phyloP scores from a whole-genome alignment of 257 asterid species.

The Voacanga thouarsii region DNA sequence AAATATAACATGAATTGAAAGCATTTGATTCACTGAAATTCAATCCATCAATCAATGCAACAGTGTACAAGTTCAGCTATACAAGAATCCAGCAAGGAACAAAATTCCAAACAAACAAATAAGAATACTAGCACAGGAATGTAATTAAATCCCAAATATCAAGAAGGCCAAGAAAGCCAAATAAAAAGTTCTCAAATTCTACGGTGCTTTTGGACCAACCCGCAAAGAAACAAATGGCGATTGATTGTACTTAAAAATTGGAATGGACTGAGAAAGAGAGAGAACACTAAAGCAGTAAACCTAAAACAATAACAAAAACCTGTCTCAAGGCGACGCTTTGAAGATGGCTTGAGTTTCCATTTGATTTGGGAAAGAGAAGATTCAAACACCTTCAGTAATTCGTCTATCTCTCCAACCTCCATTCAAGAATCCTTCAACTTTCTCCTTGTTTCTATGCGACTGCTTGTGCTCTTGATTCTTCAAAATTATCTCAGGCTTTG shows the following conservation, averaged over 20 bases:
- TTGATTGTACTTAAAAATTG: not conserved
- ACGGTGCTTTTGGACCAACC: too few relatives aligned
- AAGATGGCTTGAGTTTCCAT: slow-evolving; percentile 71
- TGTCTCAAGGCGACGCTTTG: slow-evolving; percentile 74
- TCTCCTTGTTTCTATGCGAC: not conserved
- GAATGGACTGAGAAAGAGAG: not conserved
- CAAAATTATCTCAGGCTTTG: not conserved
- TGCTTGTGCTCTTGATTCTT: not conserved
- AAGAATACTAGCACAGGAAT: not conserved
- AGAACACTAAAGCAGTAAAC: not conserved
- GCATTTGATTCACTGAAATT: not conserved
- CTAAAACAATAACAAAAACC: slow-evolving; percentile 25
- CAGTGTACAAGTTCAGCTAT: not conserved
- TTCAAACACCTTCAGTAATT: slow-evolving; percentile 44
- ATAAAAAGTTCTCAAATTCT: not conserved
- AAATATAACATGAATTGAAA: not conserved
- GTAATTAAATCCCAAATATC: not conserved
- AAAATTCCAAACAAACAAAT: not conserved
- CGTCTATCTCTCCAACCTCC: slow-evolving; percentile 35
- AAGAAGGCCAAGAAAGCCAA: not conserved
- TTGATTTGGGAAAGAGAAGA: slow-evolving; percentile 55
- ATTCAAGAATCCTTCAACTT: slow-evolving; percentile 9
- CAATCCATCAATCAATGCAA: not conserved
- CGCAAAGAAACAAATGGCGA: not conserved
- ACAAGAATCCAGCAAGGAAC: not conserved